A percentile compares a stretch with the other conserved stretches of the same genome.
Conservation (phyloP, 2,329 filamentous ascomycete species). For the Xylariaceae sp. region DNA sequence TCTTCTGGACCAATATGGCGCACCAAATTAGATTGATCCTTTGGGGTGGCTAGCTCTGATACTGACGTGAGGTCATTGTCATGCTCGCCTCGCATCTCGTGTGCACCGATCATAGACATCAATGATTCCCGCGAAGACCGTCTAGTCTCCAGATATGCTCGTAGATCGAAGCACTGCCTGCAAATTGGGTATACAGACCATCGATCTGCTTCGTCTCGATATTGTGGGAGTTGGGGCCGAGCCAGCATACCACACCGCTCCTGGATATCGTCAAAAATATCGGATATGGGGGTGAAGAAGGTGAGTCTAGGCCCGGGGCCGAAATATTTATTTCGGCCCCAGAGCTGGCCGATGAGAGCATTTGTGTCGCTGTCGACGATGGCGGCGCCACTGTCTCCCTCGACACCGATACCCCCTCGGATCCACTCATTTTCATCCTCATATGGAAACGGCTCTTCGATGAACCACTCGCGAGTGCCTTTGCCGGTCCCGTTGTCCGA, state of each 20-base stretch:
- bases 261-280: constrained; percentile 54
- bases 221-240: constrained; percentile 48
- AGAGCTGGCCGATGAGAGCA: constrained; percentile 49
- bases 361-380: constrained; percentile 50
- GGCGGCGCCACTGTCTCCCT: constrained; percentile 52
- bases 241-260: constrained; percentile 49
- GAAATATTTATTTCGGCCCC: constrained; percentile 52
- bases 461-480: constrained; percentile 53
- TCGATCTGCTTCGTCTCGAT: constrained; percentile 48
- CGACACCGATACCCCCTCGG: constrained; percentile 51
- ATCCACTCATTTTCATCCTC: constrained; percentile 53
- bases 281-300: constrained; percentile 52
- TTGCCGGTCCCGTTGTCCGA: constrained; percentile 48
- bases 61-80: constrained; percentile 50
- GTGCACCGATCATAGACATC: constrained; percentile 49
- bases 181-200: constrained; percentile 50
- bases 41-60: constrained; percentile 51
- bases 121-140: constrained; percentile 50
- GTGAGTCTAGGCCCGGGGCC: constrained; percentile 49
- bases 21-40: constrained; percentile 41
- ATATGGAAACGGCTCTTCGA: constrained; percentile 47
- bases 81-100: constrained; percentile 37
- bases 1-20: constrained; percentile 46
- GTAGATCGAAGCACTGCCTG: constrained; percentile 49
- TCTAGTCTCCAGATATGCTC: constrained; percentile 49